Base-by-base conservation (phyloP, 2,329 filamentous ascomycete species). In the Thelonectria discophora region DNA sequence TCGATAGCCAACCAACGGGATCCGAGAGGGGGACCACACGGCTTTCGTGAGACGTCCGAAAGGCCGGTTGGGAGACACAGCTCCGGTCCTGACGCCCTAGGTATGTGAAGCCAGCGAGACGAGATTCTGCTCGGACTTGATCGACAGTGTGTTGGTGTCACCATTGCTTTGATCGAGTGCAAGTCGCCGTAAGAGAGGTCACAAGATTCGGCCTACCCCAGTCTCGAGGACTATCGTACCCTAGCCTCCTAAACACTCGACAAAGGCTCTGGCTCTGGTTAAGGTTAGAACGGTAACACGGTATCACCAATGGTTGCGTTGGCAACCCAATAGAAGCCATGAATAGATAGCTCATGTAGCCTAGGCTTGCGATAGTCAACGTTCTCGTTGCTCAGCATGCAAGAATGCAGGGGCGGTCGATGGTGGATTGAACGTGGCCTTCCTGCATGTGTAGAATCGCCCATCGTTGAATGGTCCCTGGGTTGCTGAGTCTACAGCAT, bases 201-300 rank as follows among this genome's bases (percentile, higher is more conserved):
- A 61, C 53, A 56, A 61, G 58, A 56, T 61, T 48, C 53, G 32
- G 58, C n/a, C 40, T 48, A 39, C 53, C 34, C 47, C 42, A 24
- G 53, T 34, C 18, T 11, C 30, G 49, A 24, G 24, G 51, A 40
- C 40, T n/a, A 17, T 34, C 15, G 12, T 17, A 17, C 17, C 42
- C 30, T 20, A 7, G 2, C 18, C 12, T 34, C 42, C 53, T n/a
- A 9, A 13, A 15, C 5, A 47, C 27, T 30, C 27, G 27, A 15
- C 13, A 7, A 42, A 39, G n/a, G 3, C 11, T 13, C 34, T 21
- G 47, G 20, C 9, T 52, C 48, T 42, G n/a, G n/a, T 15, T 21
- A 13, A 30, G 15, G 34, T 24, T 52, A 20, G 47, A 39, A 30
- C 27, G 21, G 58, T 55, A 21, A 27, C 52, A 40, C 52, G 2